phyloP scores from a whole-genome alignment of 139 green algal species.

The Trebouxia sp. region DNA sequence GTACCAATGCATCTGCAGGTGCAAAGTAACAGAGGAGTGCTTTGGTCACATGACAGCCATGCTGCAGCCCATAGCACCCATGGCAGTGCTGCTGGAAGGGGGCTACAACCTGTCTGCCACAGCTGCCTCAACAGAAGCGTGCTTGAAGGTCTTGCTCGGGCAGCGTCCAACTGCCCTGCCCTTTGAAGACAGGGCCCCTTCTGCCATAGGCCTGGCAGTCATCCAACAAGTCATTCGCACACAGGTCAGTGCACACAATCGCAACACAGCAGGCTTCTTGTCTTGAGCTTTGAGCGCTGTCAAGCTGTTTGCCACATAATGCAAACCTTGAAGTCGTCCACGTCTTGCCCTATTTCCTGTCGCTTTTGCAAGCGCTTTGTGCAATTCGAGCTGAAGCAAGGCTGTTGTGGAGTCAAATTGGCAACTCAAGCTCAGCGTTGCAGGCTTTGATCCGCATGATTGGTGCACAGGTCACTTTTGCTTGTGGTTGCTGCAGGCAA shows the following conservation, averaged over 20 bases:
- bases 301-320: too few species aligned
- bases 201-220: constrained; percentile 24
- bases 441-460: too few species aligned
- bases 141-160: constrained; percentile 73
- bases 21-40: constrained; percentile 61
- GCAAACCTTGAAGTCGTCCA: too few species aligned
- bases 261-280: too few species aligned
- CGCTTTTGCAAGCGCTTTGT: too few species aligned
- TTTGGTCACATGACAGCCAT: constrained; percentile 69
- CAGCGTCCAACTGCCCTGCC: constrained; percentile 37
- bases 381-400: too few species aligned
- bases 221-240: constrained; percentile 31
- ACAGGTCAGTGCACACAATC: constrained; percentile 1
- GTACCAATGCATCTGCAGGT: constrained; percentile 46
- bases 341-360: too few species aligned
- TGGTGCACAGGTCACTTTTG: too few species aligned
- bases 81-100: constrained; percentile 73
- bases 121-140: constrained; percentile 63
- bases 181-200: background rate
- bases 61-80: constrained; percentile 61
- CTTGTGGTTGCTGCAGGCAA: too few species aligned
- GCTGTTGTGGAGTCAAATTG: too few species aligned
- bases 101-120: constrained; percentile 78
- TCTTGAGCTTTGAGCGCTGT: too few species aligned
- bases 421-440: too few species aligned